Conservation (phyloP, 1,139 yeast species). For the Debaryomyces robertsiae region DNA sequence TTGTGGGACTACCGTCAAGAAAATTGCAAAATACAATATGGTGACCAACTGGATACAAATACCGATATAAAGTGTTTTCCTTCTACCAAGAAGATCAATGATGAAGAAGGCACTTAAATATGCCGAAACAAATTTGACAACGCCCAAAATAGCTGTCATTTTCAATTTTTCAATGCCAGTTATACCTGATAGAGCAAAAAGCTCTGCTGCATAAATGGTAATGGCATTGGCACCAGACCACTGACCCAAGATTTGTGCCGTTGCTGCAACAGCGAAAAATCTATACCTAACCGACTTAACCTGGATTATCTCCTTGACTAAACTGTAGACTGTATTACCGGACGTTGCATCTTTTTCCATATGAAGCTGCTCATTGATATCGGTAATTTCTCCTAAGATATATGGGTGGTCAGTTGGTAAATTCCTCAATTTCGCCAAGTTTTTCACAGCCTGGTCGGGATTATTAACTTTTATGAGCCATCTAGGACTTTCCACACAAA, state of each 20-base stretch:
- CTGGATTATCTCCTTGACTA: slow-evolving; percentile 35
- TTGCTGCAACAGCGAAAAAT: slow-evolving; percentile 44
- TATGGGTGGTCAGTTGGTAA: slow-evolving; percentile 54
- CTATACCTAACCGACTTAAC: slow-evolving; percentile 45
- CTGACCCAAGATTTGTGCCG: slow-evolving; percentile 57
- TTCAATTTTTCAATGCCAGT: slow-evolving; percentile 37
- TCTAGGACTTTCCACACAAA: slow-evolving; percentile 49
- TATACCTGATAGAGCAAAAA: slow-evolving; percentile 55
- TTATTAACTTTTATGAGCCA: slow-evolving; percentile 44
- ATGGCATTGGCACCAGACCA: slow-evolving; percentile 67
- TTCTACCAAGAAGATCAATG: slow-evolving; percentile 51
- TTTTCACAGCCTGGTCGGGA: slow-evolving; percentile 36
- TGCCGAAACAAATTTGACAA: slow-evolving; percentile 48
- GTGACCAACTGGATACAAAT: slow-evolving; percentile 35
- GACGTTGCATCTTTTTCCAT: slow-evolving; percentile 38
- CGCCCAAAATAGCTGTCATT: slow-evolving; percentile 52
- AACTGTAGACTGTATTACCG: slow-evolving; percentile 26
- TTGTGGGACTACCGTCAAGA: slow-evolving; percentile 48
- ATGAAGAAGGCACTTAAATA: slow-evolving; percentile 49
- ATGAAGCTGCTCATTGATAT: slow-evolving; percentile 49
- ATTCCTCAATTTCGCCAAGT: slow-evolving; percentile 49
- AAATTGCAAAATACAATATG: slow-evolving; percentile 46
- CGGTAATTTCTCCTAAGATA: slow-evolving; percentile 54
- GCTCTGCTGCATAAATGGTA: slow-evolving; percentile 60
- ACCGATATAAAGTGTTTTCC: slow-evolving; percentile 43